Evolutionary conservation across 495 filamentous ascomycete genomes (phyloP), one percentile per base, ranked within the genome.

Genomic region (Penicillium soppii): DNA sequence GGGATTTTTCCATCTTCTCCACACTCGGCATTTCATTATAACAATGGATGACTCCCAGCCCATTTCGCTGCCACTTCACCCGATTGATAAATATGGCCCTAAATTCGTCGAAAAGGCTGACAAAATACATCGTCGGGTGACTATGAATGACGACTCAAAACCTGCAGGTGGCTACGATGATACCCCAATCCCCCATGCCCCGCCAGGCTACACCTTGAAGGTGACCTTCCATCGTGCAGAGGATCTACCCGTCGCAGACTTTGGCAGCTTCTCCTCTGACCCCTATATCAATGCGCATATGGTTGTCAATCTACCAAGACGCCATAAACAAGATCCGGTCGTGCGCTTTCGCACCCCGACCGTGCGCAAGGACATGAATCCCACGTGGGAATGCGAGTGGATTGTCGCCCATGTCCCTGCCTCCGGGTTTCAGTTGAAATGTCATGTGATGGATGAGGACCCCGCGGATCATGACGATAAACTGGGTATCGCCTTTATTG

Each of bases 401-500:
- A 81, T 89, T 29, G 84, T 97, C 26, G 86, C 88, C 39, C 92
- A 95, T 57, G 78, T 97, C 0, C 90, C 92, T 0, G 70, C 82
- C 0, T 81, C 79, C 1, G 92, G 92, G 1, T 92, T 94, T 63
- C 75, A 71, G 48, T 71, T 97, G 38, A 96, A 95, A 62, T 85
- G 85, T 35, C 75, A 87, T 29, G 70, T 97, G 16, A 90, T 88
- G 65, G 92, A 97, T 59, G 92, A 97, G 61, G 92, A 97, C 65
- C 82, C 83, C 27, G 80, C 85, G 1, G 89, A 96, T 62, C 87
- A 89, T 57, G 87, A 97, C 57, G 92, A 97, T 66, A 80, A 86
- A 30, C 77, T 97, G 6, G 92, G 92, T 4, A 91, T 94, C 63
- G 85, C 86, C 4, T 87, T 88, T 29, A 74, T 96, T 35, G 61